A percentile compares a stretch with the other conserved stretches of the same genome.
phyloP scores from a whole-genome alignment of 345 rosid genomes.

The Pelargonium nanum region DNA sequence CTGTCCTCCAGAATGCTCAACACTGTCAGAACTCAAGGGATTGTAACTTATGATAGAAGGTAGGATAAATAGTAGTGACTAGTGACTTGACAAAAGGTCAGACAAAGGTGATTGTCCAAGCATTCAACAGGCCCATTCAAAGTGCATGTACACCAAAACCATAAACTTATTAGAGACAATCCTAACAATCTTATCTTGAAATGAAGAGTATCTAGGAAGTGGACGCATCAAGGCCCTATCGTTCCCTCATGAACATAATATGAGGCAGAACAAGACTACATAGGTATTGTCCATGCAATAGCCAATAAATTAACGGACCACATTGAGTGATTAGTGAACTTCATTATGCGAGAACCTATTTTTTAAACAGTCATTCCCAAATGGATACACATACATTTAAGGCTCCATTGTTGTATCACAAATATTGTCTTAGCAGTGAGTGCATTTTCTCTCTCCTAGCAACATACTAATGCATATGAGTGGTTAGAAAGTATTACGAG shows the following conservation, averaged over 20 bases:
- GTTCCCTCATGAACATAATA: background rate
- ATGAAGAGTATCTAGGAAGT: background rate
- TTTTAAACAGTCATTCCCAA: too few relatives aligned
- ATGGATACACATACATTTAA: too few relatives aligned
- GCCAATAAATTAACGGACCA: background rate
- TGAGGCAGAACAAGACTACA: background rate
- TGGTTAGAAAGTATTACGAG: background rate
- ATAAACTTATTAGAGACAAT: background rate
- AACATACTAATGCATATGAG: background rate
- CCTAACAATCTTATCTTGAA: background rate
- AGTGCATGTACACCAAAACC: background rate
- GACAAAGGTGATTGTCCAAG: background rate
- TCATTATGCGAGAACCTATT: too few relatives aligned
- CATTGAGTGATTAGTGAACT: too few relatives aligned
- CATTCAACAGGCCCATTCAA: background rate
- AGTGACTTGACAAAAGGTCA: background rate
- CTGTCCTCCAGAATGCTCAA: slow-evolving; percentile 76
- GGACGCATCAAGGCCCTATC: background rate
- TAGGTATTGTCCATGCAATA: background rate
- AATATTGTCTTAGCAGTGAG: background rate
- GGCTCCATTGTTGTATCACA: background rate
- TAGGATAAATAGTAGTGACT: background rate
- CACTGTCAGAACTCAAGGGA: slow-evolving; percentile 26
- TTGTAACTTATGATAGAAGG: background rate
- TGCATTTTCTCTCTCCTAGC: background rate